phyloP scores from a whole-genome alignment of 1,139 yeast genomes.

The Lodderomyces metapsilosis region DNA sequence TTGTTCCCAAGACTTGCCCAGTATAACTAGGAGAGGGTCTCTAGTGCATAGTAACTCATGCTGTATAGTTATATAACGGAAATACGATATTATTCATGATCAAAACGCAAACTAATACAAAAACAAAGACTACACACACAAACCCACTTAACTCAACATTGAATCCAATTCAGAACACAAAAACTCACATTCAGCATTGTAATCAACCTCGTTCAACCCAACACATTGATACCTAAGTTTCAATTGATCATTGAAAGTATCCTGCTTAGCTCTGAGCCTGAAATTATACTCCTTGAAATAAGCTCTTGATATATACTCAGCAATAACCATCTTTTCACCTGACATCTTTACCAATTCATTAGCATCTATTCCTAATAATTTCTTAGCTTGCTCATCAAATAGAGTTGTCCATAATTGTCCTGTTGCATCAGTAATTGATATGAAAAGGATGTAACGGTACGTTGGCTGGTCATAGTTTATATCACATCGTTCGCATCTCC shows the following conservation, averaged over 20 bases:
- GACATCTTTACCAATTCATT: constrained; percentile 57
- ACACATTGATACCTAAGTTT: constrained; percentile 75
- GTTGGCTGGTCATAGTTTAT: constrained; percentile 63
- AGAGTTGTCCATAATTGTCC: constrained; percentile 86
- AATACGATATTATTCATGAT: too few relatives aligned
- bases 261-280: constrained; percentile 80
- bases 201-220: constrained; percentile 56
- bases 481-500: constrained; percentile 96
- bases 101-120: constrained; percentile 3
- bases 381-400: constrained; percentile 80
- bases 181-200: constrained; percentile 57
- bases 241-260: constrained; percentile 74
- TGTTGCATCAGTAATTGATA: constrained; percentile 72
- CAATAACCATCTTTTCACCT: constrained; percentile 45
- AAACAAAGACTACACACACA: constrained; percentile 2
- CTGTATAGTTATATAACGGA: too few relatives aligned
- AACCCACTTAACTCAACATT: constrained; percentile 23
- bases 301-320: constrained; percentile 48
- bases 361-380: constrained; percentile 69
- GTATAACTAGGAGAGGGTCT: background rate
- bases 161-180: constrained; percentile 53
- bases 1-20: background rate
- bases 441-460: constrained; percentile 74
- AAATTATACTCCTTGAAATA: constrained; percentile 71
- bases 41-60: too few relatives aligned